These are phyloP conservation scores for Cyphellophora attinorum DNA, from an alignment of 2,329 filamentous ascomycete species.

Conservation along the genomic window DNA sequence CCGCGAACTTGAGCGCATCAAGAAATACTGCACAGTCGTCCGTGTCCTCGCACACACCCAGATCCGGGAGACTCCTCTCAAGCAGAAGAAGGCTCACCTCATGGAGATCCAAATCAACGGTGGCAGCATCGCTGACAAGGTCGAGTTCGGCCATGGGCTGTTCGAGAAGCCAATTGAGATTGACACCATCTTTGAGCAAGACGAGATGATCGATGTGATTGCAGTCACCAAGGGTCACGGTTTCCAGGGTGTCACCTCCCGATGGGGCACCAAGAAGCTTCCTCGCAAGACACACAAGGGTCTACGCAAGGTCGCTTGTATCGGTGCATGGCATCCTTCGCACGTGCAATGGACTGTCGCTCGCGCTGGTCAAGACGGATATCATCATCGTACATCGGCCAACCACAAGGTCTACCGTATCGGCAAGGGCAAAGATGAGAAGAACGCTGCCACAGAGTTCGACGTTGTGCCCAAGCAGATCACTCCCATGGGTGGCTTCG, in stretches of 20 bases:
- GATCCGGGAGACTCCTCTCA: conserved; percentile 97
- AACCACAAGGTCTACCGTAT: conserved; percentile 99
- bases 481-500: conserved; percentile 98
- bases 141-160: conserved; percentile 84
- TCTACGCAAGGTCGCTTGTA: conserved; percentile 99
- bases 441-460: conserved; percentile 87
- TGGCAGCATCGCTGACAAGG: conserved; percentile 91
- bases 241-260: conserved; percentile 90
- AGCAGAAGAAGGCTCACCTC: conserved; percentile 99
- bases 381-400: conserved; percentile 99
- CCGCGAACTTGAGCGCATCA: conserved; percentile 98
- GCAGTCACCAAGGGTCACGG: conserved; percentile 99
- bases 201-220: conserved; percentile 99
- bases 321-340: conserved; percentile 99
- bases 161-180: conserved; percentile 99
- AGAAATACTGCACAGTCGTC: conserved; percentile 99
- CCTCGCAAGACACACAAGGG: conserved; percentile 99
- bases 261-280: conserved; percentile 99
- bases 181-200: conserved; percentile 93
- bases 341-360: conserved; percentile 99
- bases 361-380: conserved; percentile 98
- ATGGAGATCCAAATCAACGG: conserved; percentile 99
- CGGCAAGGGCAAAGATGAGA: conserved; percentile 82
- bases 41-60: conserved; percentile 98
- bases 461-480: conserved; percentile 99